Evolutionary conservation across 192 early-diverging fungal genomes (phyloP).

Genomic region (Pilaira anomala): DNA sequence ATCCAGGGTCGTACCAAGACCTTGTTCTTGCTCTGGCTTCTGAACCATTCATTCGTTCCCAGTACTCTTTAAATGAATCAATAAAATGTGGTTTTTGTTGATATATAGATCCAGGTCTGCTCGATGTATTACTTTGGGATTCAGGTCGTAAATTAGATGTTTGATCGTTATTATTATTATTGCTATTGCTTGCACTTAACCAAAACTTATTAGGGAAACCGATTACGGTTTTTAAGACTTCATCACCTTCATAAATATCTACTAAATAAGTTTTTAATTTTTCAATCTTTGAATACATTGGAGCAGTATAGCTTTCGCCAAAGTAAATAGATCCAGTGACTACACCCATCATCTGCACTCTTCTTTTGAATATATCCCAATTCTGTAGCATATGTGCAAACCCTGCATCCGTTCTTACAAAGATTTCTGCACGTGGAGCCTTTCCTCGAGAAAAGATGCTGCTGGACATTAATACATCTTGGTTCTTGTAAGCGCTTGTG

Average conservation of each 20-base stretch:
- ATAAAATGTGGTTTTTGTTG: slow-evolving; percentile 14
- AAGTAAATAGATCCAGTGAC: slow-evolving; percentile 22
- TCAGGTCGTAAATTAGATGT: not conserved
- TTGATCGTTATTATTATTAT: not conserved
- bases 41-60: slow-evolving; percentile 12
- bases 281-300: slow-evolving; percentile 48
- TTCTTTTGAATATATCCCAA: slow-evolving; percentile 28
- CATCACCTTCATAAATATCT: slow-evolving; percentile 50
- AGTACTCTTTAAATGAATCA: slow-evolving; percentile 18
- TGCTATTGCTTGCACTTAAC: not conserved
- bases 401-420: slow-evolving; percentile 23
- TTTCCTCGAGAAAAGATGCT: slow-evolving; percentile 26
- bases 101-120: not conserved
- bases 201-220: slow-evolving; percentile 23
- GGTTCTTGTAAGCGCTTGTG: not conserved
- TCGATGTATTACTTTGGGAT: not conserved
- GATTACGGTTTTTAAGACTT: slow-evolving; percentile 34
- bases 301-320: slow-evolving; percentile 29
- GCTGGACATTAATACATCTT: slow-evolving; percentile 5
- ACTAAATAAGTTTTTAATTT: slow-evolving; percentile 44
- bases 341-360: slow-evolving; percentile 31
- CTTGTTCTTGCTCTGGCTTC: slow-evolving; percentile 17
- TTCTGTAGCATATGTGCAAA: slow-evolving; percentile 37
- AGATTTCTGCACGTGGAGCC: slow-evolving; percentile 28
- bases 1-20: slow-evolving; percentile 29